Base-by-base conservation (phyloP, 192 early-diverging fungal species). In the Piromyces sp. region DNA sequence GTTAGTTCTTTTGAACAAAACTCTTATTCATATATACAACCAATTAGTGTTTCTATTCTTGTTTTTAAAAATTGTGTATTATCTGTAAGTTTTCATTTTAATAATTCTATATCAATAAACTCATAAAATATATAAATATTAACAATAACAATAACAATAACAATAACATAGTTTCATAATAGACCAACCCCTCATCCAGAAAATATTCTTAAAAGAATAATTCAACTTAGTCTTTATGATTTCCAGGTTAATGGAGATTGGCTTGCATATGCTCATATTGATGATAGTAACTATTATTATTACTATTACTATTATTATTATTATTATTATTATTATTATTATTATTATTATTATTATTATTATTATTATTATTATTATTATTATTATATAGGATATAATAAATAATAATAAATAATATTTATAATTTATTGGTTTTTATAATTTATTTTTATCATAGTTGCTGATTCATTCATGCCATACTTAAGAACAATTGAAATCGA, bases 401-500 rank as follows among this genome's bases (percentile, higher is more conserved):
- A n/a, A n/a, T n/a, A n/a, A n/a, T n/a, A n/a, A n/a, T n/a, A n/a
- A n/a, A n/a, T n/a, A n/a, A n/a, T n/a, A n/a, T n/a, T n/a, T n/a
- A n/a, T n/a, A n/a, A n/a, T n/a, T n/a, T n/a, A n/a, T n/a, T n/a
- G n/a, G n/a, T n/a, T n/a, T n/a, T n/a, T 40, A 40, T 14, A 15
- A 40, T 15, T 40, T 15, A 40, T 15, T 51, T 22, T 22, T 22
- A 13, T 22, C 86, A 96, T 96, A 82, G 94, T 99, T 81, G 96
- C 94, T 11, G 97, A 99, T 84, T 89, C 91, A 29, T 95, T 98
- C 83, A 93, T 94, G 36, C 96, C 96, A 16, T 87, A 96, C 19
- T 88, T 98, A 80, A 89, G 91, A 51, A 85, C 91, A 15, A 94
- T 99, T 84, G 97, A 99, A 87, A 90, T 94, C 80, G 96, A 98